These are phyloP conservation scores for Gigaspora rosea DNA, from an alignment of 192 early-diverging fungal genomes.

Conservation along the genomic window DNA sequence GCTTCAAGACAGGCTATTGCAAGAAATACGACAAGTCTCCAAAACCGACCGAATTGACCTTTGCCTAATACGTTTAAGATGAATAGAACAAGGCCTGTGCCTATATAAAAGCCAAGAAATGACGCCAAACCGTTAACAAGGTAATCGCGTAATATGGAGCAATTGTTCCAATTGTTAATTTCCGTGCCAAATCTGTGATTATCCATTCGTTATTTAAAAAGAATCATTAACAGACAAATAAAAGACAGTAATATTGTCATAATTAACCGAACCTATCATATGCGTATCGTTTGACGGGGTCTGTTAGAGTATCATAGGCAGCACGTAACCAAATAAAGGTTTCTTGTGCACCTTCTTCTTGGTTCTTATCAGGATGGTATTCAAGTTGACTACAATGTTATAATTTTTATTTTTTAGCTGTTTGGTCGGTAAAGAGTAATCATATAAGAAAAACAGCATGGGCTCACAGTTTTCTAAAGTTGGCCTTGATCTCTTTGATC, in stretches of 20 bases:
- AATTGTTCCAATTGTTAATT: constrained; percentile 35
- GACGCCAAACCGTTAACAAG: constrained; percentile 28
- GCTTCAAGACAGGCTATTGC: constrained; percentile 47
- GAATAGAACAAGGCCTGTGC: constrained; percentile 42
- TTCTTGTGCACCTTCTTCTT: constrained; percentile 9
- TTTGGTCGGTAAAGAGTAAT: too few species aligned
- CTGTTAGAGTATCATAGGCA: constrained; percentile 41
- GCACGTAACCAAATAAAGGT: constrained; percentile 40
- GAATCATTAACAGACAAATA: background rate
- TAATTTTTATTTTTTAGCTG: too few species aligned
- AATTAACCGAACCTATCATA: constrained; percentile 37
- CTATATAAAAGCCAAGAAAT: constrained; percentile 42
- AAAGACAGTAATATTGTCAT: background rate
- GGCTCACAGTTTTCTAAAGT: constrained; percentile 43
- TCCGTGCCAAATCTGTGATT: constrained; percentile 39
- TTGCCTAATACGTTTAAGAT: constrained; percentile 50
- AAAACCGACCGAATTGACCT: constrained; percentile 51
- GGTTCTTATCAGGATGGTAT: constrained; percentile 31
- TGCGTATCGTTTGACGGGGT: constrained; percentile 39
- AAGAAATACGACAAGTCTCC: constrained; percentile 50
- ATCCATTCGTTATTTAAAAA: background rate
- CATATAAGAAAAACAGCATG: background rate
- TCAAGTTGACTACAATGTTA: constrained; percentile 19
- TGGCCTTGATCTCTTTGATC: constrained; percentile 40
- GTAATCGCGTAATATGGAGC: constrained; percentile 39